Base-by-base conservation (phyloP, 371 early-diverging fungal genomes). In the Rhizopus delemar region DNA sequence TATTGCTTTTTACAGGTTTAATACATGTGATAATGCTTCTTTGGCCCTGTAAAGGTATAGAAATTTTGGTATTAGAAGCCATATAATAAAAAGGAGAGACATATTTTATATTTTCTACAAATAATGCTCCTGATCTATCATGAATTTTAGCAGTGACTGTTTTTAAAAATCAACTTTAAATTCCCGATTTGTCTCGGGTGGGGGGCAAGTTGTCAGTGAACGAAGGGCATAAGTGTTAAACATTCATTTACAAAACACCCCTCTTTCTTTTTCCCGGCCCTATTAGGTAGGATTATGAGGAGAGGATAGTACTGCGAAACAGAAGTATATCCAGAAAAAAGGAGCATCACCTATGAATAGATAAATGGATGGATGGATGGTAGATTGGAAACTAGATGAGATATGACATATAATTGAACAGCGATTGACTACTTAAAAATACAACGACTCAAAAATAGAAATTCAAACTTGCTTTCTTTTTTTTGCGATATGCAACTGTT, bases 241-340 rank as follows among this genome's bases (percentile, higher is more conserved):
- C 28, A 35, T 13, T 12, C 28, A 16, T 12, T n/a, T 22, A 22
- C 22, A 41, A 54, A 38, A 54, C 13, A 8, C 54, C 15, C 54
- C 22, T 54, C 46, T 41, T 56, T 56, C 46, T 46, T 56, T 56
- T 56, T 46, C 46, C 56, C 56, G 43, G 45, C 43, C 56, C 56
- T 46, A 56, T 33, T 56, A 56, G 56, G 56, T 38, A 41, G 12
- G 29, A 31, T 13, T 9, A n/a, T 11, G 5, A 56, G 39, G 12
- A 39, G 12, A 12, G 39, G 39, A 12, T 39, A 39, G 39, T 39
- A 39, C 22, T 22, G 22, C 22, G 2, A 22, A 22, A 22, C 22
- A 22, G 22, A 22, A 22, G 22, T 22, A 22, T 22, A 22, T 22
- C 22, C 22, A 39, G 39, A 9, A 39, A 39, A 39, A 12, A 9